Conservation (phyloP, 1,284 basidiomycete species). For the Ceratobasidium sp. region DNA sequence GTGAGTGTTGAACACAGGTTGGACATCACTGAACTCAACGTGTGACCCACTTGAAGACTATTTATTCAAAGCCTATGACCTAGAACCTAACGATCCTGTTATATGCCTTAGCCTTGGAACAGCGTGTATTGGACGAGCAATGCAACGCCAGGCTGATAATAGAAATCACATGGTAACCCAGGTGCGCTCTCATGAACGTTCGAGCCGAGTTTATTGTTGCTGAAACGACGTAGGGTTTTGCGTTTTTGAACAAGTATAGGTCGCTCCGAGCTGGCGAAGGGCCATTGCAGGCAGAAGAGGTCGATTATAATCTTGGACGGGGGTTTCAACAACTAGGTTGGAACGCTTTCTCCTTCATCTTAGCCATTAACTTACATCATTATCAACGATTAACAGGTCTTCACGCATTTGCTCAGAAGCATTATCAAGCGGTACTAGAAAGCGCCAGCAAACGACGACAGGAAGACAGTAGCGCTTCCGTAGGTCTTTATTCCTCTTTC, state of each 20-base stretch:
- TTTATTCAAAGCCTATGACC: constrained; percentile 84
- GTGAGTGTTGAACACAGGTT: constrained; percentile 58
- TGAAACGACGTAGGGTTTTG: constrained; percentile 65
- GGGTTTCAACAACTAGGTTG: constrained; percentile 89
- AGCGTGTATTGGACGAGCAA: constrained; percentile 85
- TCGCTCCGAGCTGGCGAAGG: constrained; percentile 56
- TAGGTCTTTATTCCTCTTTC: constrained; percentile 27
- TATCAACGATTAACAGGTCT: constrained; percentile 60
- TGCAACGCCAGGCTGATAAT: constrained; percentile 95
- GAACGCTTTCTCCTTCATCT: constrained; percentile 39
- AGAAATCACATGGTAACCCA: constrained; percentile 84
- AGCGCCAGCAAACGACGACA: constrained; percentile 58
- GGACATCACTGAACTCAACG: constrained; percentile 20
- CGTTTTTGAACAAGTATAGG: constrained; percentile 81
- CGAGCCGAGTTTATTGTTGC: background rate
- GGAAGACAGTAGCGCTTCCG: constrained; percentile 39
- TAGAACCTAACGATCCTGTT: constrained; percentile 82
- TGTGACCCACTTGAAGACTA: constrained; percentile 69
- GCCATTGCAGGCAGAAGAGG: constrained; percentile 65
- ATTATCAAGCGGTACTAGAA: constrained; percentile 79
- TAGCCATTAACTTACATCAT: constrained; percentile 4
- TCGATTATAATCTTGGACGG: constrained; percentile 92
- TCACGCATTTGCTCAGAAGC: constrained; percentile 76
- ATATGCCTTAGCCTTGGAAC: constrained; percentile 83
- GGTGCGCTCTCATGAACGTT: constrained; percentile 50